Conservation (phyloP, 2,329 filamentous ascomycete species). For the Trichophyton mentagrophytes region DNA sequence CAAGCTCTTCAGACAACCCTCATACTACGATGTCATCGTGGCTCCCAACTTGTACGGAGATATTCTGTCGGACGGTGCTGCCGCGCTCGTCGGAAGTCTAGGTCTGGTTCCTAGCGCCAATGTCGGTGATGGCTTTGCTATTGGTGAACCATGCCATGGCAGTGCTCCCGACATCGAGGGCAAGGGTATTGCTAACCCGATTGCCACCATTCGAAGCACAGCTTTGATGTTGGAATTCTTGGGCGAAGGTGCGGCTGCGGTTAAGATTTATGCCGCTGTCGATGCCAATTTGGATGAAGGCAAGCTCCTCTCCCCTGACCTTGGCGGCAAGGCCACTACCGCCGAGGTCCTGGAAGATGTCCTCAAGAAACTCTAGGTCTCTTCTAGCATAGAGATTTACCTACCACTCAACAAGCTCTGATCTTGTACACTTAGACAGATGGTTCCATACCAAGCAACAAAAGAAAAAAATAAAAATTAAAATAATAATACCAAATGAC, state of each 20-base stretch:
- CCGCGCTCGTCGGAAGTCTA: constrained; percentile 80
- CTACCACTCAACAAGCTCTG: too few relatives aligned
- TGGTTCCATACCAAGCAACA: background rate
- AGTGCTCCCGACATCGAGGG: constrained; percentile 93
- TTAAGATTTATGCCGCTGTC: constrained; percentile 79
- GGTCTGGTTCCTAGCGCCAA: constrained; percentile 92
- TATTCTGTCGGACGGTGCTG: constrained; percentile 88
- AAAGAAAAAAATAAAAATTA: background rate
- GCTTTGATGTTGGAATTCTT: constrained; percentile 96
- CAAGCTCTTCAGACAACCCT: constrained; percentile 94
- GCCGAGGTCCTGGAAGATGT: constrained; percentile 80
- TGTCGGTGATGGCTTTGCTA: constrained; percentile 85
- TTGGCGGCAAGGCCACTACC: constrained; percentile 77
- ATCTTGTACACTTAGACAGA: background rate
- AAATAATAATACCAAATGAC: background rate
- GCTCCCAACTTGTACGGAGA: constrained; percentile 96
- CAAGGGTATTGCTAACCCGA: constrained; percentile 84
- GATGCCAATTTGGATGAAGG: constrained; percentile 81
- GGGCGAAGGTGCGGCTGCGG: constrained; percentile 72
- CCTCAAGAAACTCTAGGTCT: constrained; percentile 36
- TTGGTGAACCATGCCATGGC: constrained; percentile 96
- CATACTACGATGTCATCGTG: constrained; percentile 93
- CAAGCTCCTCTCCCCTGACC: constrained; percentile 70
- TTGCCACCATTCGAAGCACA: constrained; percentile 81
- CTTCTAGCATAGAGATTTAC: too few relatives aligned